Conservation (phyloP, 345 rosid species). For the Eucalyptus victrix region DNA sequence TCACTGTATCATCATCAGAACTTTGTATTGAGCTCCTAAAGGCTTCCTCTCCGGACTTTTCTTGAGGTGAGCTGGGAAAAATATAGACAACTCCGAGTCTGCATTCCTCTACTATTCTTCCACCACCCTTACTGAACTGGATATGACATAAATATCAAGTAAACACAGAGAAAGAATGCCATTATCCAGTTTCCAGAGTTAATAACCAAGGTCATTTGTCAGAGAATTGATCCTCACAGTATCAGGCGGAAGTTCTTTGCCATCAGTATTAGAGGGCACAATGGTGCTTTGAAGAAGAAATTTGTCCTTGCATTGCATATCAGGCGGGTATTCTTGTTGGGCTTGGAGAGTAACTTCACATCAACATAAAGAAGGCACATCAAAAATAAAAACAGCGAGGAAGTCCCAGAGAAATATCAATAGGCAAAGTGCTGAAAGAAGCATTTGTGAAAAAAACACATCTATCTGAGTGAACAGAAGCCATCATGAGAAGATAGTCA, state of each 20-base stretch:
- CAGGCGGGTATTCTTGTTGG: slow-evolving; percentile 65
- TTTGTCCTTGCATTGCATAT: slow-evolving; percentile 94
- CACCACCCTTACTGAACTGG: slow-evolving; percentile 75
- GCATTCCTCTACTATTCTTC: slow-evolving; percentile 59
- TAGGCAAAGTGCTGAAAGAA: background rate
- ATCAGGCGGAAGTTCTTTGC: slow-evolving; percentile 67
- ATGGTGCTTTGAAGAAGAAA: slow-evolving; percentile 82
- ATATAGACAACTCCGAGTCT: slow-evolving; percentile 70
- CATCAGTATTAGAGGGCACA: slow-evolving; percentile 54
- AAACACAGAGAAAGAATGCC: background rate
- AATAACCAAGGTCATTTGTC: background rate
- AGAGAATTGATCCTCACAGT: slow-evolving; percentile 30
- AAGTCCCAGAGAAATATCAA: background rate
- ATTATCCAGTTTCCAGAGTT: background rate
- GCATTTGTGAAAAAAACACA: background rate
- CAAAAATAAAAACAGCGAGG: background rate
- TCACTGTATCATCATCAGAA: slow-evolving; percentile 53
- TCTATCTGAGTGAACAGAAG: background rate
- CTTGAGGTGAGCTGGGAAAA: slow-evolving; percentile 34
- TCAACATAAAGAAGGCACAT: slow-evolving; percentile 1
- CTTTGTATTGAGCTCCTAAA: slow-evolving; percentile 20
- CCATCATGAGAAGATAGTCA: background rate
- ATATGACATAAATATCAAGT: background rate
- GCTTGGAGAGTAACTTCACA: slow-evolving; percentile 83
- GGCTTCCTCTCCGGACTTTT: slow-evolving; percentile 37